phyloP scores from a whole-genome alignment of 2,329 filamentous ascomycete genomes.

The Curvularia sp. region DNA sequence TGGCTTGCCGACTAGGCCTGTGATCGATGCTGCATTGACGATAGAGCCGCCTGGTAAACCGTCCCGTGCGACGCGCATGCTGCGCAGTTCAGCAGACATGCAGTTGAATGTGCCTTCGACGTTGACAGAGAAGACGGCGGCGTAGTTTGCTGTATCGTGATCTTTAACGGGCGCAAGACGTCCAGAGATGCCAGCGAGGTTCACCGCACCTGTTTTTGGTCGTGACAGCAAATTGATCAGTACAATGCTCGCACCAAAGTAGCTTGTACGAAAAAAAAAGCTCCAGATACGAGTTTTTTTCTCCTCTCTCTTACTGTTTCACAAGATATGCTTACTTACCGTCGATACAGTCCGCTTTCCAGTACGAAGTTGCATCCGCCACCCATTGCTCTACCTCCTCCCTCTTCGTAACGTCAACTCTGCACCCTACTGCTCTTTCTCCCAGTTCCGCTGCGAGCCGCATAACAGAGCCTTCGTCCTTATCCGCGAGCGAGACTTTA shows the following conservation, averaged over 20 bases:
- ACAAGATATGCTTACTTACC: background rate
- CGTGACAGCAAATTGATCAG: background rate
- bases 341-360: constrained; percentile 33
- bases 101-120: constrained; percentile 45
- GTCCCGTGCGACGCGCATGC: constrained; percentile 44
- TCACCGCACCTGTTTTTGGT: constrained; percentile 8
- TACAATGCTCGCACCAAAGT: background rate
- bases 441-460: constrained; percentile 20
- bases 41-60: constrained; percentile 34
- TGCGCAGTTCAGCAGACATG: constrained; percentile 45
- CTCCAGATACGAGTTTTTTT: background rate
- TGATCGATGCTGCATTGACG: constrained; percentile 57
- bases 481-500: constrained; percentile 17
- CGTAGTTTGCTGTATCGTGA: constrained; percentile 43
- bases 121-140: constrained; percentile 46
- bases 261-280: background rate
- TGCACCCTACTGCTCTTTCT: constrained; percentile 11
- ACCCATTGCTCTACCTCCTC: constrained; percentile 35
- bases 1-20: constrained; percentile 51
- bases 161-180: constrained; percentile 31
- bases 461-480: constrained; percentile 20
- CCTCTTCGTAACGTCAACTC: constrained; percentile 46
- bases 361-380: background rate
- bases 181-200: constrained; percentile 53
- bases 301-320: background rate